A percentile compares a stretch with the other conserved stretches of the same genome.
Evolutionary conservation across 2,329 filamentous ascomycete genomes (phyloP).

Genomic region (Orbilia javanica): DNA sequence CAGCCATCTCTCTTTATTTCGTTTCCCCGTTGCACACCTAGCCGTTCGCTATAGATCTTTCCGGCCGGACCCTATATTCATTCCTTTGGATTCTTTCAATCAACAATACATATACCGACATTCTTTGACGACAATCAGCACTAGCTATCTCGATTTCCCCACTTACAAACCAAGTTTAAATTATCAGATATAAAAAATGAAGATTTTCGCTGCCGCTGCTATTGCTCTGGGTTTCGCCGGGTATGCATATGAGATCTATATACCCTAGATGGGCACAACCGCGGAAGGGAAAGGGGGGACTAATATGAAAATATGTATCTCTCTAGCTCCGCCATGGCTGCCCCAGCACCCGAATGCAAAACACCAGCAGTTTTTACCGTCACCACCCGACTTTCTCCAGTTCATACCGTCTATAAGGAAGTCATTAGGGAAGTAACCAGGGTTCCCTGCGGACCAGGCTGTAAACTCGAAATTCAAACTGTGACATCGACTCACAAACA

Average conservation of each 20-base stretch:
- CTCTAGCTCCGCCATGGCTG: background rate
- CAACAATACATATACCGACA: background rate
- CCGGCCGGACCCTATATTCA: background rate
- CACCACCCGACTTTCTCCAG: background rate
- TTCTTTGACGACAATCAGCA: background rate
- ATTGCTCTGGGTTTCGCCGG: constrained; percentile 9
- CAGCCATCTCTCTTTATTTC: constrained; percentile 31
- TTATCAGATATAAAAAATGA: constrained; percentile 5
- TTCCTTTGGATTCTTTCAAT: background rate
- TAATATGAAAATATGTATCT: background rate
- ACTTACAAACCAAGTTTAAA: background rate
- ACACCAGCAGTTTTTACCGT: constrained; percentile 7
- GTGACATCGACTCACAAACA: background rate
- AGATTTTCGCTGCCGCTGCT: background rate
- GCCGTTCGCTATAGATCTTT: constrained; percentile 25
- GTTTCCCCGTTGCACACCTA: constrained; percentile 20
- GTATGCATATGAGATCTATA: background rate
- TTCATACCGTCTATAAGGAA: background rate
- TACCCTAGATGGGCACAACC: background rate
- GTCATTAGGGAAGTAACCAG: background rate
- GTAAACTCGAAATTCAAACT: constrained; percentile 9
- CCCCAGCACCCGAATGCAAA: background rate
- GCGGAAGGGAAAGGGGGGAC: background rate
- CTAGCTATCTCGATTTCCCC: background rate
- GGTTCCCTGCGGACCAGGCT: background rate